phyloP scores from a whole-genome alignment of 768 basidiomycete species.

The button mushroom (Agaricus bisporus) region DNA sequence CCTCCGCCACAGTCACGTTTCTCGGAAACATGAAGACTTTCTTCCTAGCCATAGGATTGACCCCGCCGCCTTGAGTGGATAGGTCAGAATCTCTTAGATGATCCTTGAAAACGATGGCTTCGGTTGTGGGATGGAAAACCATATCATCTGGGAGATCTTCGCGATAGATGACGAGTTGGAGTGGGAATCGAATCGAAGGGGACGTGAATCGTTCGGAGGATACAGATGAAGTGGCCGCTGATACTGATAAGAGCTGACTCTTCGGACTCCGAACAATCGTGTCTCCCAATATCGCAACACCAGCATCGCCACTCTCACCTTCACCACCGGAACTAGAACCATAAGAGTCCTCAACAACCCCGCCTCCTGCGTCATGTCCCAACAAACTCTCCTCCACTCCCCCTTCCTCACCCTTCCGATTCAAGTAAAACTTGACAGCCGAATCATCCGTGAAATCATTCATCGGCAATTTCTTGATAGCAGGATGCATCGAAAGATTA shows the following conservation, averaged over 20 bases:
- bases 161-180: slow-evolving; percentile 84
- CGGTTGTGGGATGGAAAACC: slow-evolving; percentile 88
- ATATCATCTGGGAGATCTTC: slow-evolving; percentile 92
- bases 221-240: slow-evolving; percentile 35
- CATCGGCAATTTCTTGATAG: slow-evolving; percentile 91
- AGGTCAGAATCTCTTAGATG: slow-evolving; percentile 52
- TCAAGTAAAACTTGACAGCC: slow-evolving; percentile 93
- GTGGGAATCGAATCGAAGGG: slow-evolving; percentile 76
- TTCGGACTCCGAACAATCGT: slow-evolving; percentile 21
- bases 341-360: slow-evolving; percentile 32
- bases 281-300: slow-evolving; percentile 9
- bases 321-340: slow-evolving; percentile 2
- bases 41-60: slow-evolving; percentile 57
- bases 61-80: slow-evolving; percentile 36
- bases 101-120: slow-evolving; percentile 87
- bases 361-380: slow-evolving; percentile 36
- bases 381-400: slow-evolving; percentile 31
- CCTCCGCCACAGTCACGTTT: slow-evolving; percentile 94
- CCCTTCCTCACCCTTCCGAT: slow-evolving; percentile 44
- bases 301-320: slow-evolving; percentile 2
- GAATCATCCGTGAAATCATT: slow-evolving; percentile 98
- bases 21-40: slow-evolving; percentile 91
- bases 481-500: slow-evolving; percentile 91
- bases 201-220: slow-evolving; percentile 72
- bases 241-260: slow-evolving; percentile 37